Conservation (phyloP, 2,329 filamentous ascomycete species). For the Ophiosphaerella narmari region DNA sequence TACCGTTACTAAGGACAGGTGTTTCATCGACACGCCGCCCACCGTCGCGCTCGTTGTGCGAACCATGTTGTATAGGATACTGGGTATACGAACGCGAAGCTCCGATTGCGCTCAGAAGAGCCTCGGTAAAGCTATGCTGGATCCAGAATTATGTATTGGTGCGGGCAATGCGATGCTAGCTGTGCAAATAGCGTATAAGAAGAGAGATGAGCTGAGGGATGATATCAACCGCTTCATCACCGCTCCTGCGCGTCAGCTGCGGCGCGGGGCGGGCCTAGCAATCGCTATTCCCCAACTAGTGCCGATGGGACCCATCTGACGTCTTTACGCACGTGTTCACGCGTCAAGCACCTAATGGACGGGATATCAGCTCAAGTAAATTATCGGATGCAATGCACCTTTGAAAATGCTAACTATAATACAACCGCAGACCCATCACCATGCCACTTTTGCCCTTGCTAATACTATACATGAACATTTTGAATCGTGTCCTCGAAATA, state of each 20-base stretch:
- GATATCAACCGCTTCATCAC: not conserved
- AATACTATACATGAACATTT: not conserved
- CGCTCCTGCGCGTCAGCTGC: not conserved
- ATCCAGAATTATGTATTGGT: not conserved
- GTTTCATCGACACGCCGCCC: conserved; percentile 68
- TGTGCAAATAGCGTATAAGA: not conserved
- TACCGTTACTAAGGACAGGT: conserved; percentile 69
- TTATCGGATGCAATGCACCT: not conserved
- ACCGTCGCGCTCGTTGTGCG: conserved; percentile 25
- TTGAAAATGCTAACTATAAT: conserved; percentile 2
- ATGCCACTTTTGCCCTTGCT: conserved; percentile 1
- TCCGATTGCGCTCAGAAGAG: not conserved
- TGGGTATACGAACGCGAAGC: not conserved
- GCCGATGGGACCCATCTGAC: not conserved
- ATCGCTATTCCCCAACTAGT: too few relatives aligned
- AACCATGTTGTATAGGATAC: not conserved
- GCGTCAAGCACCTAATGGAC: not conserved
- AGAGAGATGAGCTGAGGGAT: not conserved
- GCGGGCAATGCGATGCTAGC: too few relatives aligned
- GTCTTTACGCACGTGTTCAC: not conserved
- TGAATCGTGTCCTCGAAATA: not conserved
- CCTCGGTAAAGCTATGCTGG: not conserved
- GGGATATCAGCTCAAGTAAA: not conserved
- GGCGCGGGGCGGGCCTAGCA: not conserved
- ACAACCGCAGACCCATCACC: not conserved